Base-by-base conservation (phyloP, 2,329 filamentous ascomycete genomes). In the Ramularia endophylla region DNA sequence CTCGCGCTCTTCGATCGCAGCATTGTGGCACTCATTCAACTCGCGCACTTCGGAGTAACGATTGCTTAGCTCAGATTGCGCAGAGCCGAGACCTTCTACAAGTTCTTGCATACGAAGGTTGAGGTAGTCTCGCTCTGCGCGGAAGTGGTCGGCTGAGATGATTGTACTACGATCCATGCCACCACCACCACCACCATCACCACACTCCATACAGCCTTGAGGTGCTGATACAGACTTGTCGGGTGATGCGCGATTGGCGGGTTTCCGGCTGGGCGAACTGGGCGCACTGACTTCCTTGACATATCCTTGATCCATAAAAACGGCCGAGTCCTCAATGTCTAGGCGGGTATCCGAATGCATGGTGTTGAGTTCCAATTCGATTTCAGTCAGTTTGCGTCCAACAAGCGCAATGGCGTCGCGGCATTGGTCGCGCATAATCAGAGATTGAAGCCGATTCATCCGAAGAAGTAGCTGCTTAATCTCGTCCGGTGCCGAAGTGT, bases 401-500 rank as follows among this genome's bases (percentile, higher is more conserved):
- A 60, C 54, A 27, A 59, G 43, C 20, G 51, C 45, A 38, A 58
- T 40, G 4, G 48, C 47, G 16, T 54, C 43, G 20, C 44, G 35
- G 19, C 49, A 53, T 3, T 55, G 51, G 15, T 53, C 50, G 41
- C 59, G 59, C 46, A 63, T 54, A 17, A 67, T 50, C 27, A 59
- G 55, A 36, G 57, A 55, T 41, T 62, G 63, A 34, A 67, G 53
- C 32, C 55, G 58, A 43, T 58, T 57, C 36, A 68, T 52, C 12
- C 63, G 60, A 39, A 61, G 52, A n/a, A 68, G 51, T 28, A 68
- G 44, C 33, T 59, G 53, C 41, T 59, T 59, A 11, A 55, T 56
- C 31, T 60, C 51, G 22, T 44, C 47, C 17, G 51, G 44, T n/a
- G 47, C 36, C 34, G 47, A 42, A 32, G 48, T 46, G 13, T 29